phyloP scores from a whole-genome alignment of 352 stramenopile species.

The Phytophthora palmivora region DNA sequence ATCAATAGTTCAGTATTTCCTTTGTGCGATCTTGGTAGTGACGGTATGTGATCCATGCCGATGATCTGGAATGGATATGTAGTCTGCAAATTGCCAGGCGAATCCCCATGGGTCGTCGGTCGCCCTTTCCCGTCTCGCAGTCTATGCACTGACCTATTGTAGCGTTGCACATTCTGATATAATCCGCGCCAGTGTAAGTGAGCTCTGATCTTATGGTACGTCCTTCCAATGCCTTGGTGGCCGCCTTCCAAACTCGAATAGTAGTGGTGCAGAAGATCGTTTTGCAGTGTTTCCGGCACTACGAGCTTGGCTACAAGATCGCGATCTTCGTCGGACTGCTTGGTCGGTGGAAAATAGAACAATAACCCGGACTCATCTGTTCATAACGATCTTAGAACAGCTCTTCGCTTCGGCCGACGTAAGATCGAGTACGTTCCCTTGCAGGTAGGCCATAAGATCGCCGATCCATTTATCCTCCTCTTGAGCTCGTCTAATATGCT shows the following conservation, averaged over 20 bases:
- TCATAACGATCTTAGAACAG: constrained; percentile 14
- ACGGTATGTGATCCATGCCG: constrained; percentile 20
- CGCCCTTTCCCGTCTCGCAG: constrained; percentile 8
- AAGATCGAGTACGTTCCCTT: background rate
- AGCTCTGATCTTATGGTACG: background rate
- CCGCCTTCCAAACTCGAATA: background rate
- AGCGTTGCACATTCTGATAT: background rate
- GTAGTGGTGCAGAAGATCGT: constrained; percentile 1
- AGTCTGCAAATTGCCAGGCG: background rate
- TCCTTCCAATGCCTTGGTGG: constrained; percentile 2
- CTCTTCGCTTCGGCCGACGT: background rate
- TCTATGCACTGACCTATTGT: background rate
- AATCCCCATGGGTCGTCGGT: background rate
- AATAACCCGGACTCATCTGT: background rate
- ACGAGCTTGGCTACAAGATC: background rate
- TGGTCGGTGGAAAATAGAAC: background rate
- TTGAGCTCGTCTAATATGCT: no score
- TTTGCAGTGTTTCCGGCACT: background rate
- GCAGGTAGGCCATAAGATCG: no score
- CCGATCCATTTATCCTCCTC: no score
- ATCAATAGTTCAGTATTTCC: constrained; percentile 22
- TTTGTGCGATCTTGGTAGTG: constrained; percentile 6
- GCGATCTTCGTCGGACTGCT: background rate
- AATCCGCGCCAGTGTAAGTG: constrained; percentile 12
- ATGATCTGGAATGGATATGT: constrained; percentile 7